phyloP scores from a whole-genome alignment of 2,329 filamentous ascomycete species.

The Xylaria sp. region DNA sequence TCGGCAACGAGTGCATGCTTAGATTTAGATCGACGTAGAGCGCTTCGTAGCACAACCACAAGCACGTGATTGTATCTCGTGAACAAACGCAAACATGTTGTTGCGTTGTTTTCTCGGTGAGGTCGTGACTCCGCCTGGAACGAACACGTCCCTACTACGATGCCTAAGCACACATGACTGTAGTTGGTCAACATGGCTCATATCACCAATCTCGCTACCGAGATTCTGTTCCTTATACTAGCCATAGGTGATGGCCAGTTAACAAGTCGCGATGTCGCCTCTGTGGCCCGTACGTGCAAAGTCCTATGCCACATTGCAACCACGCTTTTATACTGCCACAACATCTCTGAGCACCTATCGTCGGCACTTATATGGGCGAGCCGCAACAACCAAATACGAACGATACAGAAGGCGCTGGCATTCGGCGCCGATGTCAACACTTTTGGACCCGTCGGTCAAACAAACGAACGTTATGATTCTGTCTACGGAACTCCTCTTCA shows the following conservation, averaged over 20 bases:
- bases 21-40: neutral
- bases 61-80: neutral
- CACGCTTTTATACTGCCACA: neutral
- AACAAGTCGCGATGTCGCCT: neutral
- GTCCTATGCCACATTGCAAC: neutral
- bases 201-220: neutral
- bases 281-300: neutral
- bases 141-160: neutral
- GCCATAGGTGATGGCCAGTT: neutral
- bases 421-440: neutral
- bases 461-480: neutral
- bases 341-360: neutral
- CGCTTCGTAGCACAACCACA: neutral
- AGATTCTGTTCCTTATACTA: neutral
- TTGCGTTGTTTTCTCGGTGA: neutral
- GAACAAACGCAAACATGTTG: neutral
- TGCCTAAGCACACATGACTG: neutral
- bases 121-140: neutral
- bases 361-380: neutral
- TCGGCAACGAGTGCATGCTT: neutral
- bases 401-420: neutral
- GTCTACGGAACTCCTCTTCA: neutral
- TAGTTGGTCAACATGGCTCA: neutral
- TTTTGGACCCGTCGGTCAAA: neutral
- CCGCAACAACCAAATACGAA: neutral